Evolutionary conservation across 2,329 filamentous ascomycete genomes (phyloP).

Genomic region (Aspergillus terreus): DNA sequence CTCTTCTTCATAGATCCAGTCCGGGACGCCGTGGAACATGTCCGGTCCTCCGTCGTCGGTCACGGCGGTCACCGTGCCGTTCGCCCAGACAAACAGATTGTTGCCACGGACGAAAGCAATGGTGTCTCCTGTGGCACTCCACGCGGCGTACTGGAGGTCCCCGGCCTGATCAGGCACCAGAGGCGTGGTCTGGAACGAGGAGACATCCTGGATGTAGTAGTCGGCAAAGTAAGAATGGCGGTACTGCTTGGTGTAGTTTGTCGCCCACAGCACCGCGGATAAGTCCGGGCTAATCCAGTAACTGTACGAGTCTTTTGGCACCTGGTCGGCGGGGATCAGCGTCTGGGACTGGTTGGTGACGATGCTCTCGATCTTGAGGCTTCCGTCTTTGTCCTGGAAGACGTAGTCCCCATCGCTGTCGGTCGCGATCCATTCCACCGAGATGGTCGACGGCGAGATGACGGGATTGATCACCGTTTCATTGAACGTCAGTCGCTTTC

Average conservation of each 20-base stretch:
- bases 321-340: constrained; percentile 56
- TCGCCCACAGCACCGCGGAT: constrained; percentile 57
- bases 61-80: constrained; percentile 58
- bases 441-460: constrained; percentile 47
- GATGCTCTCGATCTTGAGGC: constrained; percentile 60
- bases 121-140: constrained; percentile 55
- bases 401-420: constrained; percentile 62
- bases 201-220: constrained; percentile 62
- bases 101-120: constrained; percentile 67
- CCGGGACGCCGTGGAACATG: constrained; percentile 85
- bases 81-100: constrained; percentile 58
- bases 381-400: constrained; percentile 47
- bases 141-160: constrained; percentile 65
- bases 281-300: constrained; percentile 62
- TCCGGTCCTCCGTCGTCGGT: constrained; percentile 79
- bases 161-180: constrained; percentile 58
- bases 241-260: constrained; percentile 66
- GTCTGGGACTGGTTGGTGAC: constrained; percentile 54
- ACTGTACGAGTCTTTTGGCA: constrained; percentile 54
- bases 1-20: constrained; percentile 90
- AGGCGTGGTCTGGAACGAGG: constrained; percentile 45
- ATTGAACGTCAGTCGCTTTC: constrained; percentile 58
- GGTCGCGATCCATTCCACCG: constrained; percentile 56
- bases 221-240: constrained; percentile 65
- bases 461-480: constrained; percentile 51